Evolutionary conservation across 2,329 filamentous ascomycete species (phyloP), one percentile per base, ranked within the genome.

Genomic region (Pseudogymnoascus sp.): DNA sequence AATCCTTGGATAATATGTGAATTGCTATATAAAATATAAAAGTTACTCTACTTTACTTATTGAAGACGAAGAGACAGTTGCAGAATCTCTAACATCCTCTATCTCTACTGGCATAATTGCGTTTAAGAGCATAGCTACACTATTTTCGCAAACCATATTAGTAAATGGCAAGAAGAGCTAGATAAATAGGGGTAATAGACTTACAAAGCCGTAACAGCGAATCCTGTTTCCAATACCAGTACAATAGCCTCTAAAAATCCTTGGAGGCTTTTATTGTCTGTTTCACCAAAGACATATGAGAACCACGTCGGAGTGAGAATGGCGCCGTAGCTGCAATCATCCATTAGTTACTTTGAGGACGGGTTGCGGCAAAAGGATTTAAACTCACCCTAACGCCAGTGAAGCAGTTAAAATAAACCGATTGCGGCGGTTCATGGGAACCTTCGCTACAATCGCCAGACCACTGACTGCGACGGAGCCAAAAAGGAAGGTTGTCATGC

Each of bases 401-500:
- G 87, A 84, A 0, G 89, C 87, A 0, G 91, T 92, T 10, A 95
- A 80, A 70, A 95, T 90, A 77, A 95, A 95, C 23, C 91, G 83
- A 70, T 89, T 93, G 61, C 91, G 85, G 38, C 90, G 83, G n/a
- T 84, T 91, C 73, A 93, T 93, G n/a, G 47, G 47, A 3, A 53
- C 47, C 26, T 31, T 53, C 3, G 83, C 80, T 66, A 95, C 86
- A 69, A 95, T 93, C 60, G 88, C 82, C 65, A 95, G 84, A 68
- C 91, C 91, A 0, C 87, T 89, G 1, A 91, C 87, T 1, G 89
- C 86, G 5, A 95, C 90, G 3, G 88, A 83, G 65, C 82, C 82
- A 77, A 93, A 95, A 21, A 95, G 81, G 74, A 95, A 95, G 0
- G 89, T 91, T 0, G 90, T 88, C 87, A 89, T 89, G 59, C 86